Evolutionary conservation across 2,329 filamentous ascomycete species (phyloP).

Genomic region (Teratosphaeriaceae sp.): DNA sequence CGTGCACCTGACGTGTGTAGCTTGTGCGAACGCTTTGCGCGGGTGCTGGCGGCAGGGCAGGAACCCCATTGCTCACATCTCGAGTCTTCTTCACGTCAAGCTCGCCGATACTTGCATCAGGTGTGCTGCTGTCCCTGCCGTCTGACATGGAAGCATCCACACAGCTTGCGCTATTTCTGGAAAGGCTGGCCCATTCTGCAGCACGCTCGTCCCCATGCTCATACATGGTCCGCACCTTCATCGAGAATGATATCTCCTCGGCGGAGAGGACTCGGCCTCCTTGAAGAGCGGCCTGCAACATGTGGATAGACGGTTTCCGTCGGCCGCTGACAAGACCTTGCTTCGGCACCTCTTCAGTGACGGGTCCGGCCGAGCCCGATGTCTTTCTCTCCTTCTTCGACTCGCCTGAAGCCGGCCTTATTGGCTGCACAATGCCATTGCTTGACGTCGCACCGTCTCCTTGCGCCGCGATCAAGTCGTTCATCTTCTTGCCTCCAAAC

Average conservation of each 20-base stretch:
- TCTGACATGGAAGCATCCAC: not conserved
- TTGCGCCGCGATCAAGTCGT: conserved; percentile 21
- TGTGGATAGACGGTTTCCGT: conserved; percentile 30
- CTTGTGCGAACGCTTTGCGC: conserved; percentile 8
- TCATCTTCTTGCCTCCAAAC: conserved; percentile 46
- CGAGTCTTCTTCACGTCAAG: not conserved
- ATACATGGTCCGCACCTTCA: conserved; percentile 59
- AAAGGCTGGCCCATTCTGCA: conserved; percentile 32
- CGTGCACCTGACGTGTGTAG: conserved; percentile 42
- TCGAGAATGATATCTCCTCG: conserved; percentile 57
- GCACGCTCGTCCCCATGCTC: conserved; percentile 53
- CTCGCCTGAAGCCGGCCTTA: not conserved
- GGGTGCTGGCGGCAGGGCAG: conserved; percentile 2
- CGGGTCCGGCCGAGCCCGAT: not conserved
- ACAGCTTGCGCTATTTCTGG: not conserved
- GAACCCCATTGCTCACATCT: not conserved
- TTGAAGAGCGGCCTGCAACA: conserved; percentile 29
- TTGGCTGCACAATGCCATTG: conserved; percentile 2
- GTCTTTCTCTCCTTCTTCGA: conserved; percentile 1
- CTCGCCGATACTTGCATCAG: not conserved
- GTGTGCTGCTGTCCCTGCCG: not conserved
- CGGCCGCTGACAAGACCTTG: conserved; percentile 22
- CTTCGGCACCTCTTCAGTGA: conserved; percentile 3
- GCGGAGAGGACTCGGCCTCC: conserved; percentile 49
- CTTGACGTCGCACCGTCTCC: conserved; percentile 11